Evolutionary conservation across 169 alveolate species (phyloP), one percentile per base, ranked within the genome.

Genomic region (Eimeria sp.): DNA sequence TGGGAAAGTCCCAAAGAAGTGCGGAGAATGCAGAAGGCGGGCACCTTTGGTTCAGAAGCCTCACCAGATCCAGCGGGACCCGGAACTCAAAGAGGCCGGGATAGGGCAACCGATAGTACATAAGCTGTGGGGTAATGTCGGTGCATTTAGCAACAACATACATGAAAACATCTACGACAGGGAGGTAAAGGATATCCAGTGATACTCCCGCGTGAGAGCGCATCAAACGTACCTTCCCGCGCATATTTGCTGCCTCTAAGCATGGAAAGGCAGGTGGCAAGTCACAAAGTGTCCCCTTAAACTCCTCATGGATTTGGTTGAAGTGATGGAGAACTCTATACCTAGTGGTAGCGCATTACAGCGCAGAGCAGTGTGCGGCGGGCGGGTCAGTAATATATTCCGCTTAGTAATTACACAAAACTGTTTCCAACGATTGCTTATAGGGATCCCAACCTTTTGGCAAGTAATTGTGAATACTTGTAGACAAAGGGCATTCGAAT

Each of bases 401-500:
- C 80, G 10, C 25, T 71, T 14, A 25, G 43, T 1, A 9, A 66
- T 33, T 40, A 37, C 46, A 3, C 30, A 62, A 27, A 11, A 25
- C 66, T 46, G 87, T 46, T 46, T 77, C 33, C 87, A 46, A 27
- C 23, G 43, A 13, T 62, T 77, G 58, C 6, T 77, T 43, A 37
- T 52, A 25, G 64, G 62, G 62, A 77, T 8, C 40, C 87, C 62
- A 77, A 77, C 87, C 87, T 77, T 60, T 62, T 77, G 27, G 87
- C 66, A 3, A 77, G 87, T 49, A 77, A 46, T n/a, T 77, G 46
- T 52, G 87, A 46, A 46, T 77, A 77, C 87, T 77, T 77, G 87
- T 46, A 77, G 49, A 89, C 62, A 56, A 68, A 89, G 40, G 95
- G 95, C 85, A 66, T 89, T 71, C 76, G 87, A 40, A 89, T 49